Base-by-base conservation (phyloP, 2,329 filamentous ascomycete species). In the Fusarium coffeatum region DNA sequence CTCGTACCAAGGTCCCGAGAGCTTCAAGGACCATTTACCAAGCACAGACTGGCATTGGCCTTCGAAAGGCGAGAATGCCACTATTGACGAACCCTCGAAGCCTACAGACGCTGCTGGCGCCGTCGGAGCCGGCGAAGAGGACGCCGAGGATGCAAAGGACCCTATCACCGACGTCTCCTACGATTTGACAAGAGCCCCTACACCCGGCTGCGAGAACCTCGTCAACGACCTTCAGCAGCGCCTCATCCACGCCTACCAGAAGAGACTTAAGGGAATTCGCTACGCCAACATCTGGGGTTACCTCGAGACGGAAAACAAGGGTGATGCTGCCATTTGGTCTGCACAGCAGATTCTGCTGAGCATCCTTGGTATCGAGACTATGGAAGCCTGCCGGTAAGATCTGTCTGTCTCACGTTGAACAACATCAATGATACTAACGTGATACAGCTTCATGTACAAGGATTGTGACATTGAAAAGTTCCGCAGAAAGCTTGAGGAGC, bases 251-350 rank as follows among this genome's bases (percentile, higher is more conserved):
- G 68, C 72, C 10, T 75, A 75, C 63, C 62, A 73, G 48, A 64
- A 74, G 56, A 64, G 73, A n/a, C 55, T 75, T 45, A 45, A 63
- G 15, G 73, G 73, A 46, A 70, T 75, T 40, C 71, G 73, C 28
- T 74, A 75, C 23, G 72, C 70, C 62, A 74, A 75, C 66, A 75
- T 75, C 56, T 75, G 72, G 72, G 73, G 73, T 25, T 75, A 75
- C 50, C 72, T 75, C n/a, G 71, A 75, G 61, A 75, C 72, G 4
- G 72, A 74, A 65, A 75, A 75, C 71, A 75, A 75, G 72, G 73
- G 73, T 43, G 73, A 75, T 42, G 72, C 72, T 40, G 72, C 73
- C 45, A 75, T 75, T 40, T 75, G 73, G 73, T 72, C 72, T n/a
- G 73, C 72, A 25, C 73, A 75, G 48, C 73, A 75, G 59, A 75